A percentile compares a stretch with the other conserved stretches of the same genome.
Conservation (phyloP, 768 basidiomycete genomes). For the Boletus tomentosulus region DNA sequence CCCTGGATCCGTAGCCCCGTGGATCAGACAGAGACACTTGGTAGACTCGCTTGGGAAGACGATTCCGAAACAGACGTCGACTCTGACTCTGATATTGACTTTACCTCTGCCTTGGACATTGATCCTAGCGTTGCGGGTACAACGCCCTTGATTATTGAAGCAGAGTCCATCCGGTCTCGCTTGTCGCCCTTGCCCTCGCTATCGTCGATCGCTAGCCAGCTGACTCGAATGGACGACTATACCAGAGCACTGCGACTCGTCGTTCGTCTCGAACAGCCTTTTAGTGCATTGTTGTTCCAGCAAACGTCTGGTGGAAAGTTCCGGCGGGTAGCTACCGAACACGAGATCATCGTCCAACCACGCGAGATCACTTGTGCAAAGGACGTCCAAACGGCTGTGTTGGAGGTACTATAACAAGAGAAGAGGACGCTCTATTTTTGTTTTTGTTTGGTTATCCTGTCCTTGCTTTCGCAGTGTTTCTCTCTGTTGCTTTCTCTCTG, state of each 20-base stretch:
- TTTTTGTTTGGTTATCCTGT: background rate
- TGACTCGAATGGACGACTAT: constrained; percentile 2
- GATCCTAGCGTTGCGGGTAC: background rate
- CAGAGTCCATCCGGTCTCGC: constrained; percentile 1
- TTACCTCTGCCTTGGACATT: constrained; percentile 1
- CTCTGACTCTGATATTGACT: constrained; percentile 6
- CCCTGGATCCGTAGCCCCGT: constrained; percentile 9
- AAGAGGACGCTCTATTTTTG: background rate
- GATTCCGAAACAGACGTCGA: constrained; percentile 4
- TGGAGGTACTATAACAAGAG: constrained; percentile 1
- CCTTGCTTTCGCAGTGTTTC: background rate
- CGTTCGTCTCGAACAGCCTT: constrained; percentile 11
- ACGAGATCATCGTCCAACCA: constrained; percentile 10
- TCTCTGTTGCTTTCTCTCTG: background rate
- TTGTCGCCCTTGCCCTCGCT: background rate
- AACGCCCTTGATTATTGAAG: background rate
- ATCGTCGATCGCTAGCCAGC: constrained; percentile 1
- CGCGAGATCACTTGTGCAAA: constrained; percentile 1
- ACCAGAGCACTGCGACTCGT: constrained; percentile 11
- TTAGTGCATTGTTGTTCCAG: constrained; percentile 9
- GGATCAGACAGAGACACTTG: background rate
- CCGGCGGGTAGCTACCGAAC: constrained; percentile 20
- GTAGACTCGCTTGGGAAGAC: constrained; percentile 2
- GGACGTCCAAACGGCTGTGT: constrained; percentile 9
- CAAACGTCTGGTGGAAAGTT: constrained; percentile 1